Base-by-base conservation (phyloP, 2,329 filamentous ascomycete genomes). In the Stenocarpella maydis region DNA sequence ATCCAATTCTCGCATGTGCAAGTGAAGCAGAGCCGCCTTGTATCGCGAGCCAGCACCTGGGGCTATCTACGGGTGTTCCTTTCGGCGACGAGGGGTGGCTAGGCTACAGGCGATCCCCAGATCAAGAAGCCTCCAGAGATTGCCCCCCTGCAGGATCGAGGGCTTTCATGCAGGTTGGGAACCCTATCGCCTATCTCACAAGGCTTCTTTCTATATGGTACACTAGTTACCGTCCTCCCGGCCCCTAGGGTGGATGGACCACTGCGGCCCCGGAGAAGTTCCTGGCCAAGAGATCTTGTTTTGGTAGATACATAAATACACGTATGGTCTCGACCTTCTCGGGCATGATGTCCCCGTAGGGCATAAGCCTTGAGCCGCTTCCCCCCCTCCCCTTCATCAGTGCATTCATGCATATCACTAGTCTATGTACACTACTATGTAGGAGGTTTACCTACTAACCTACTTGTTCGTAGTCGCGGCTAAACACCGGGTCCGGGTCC, bases 341-440 rank as follows among this genome's bases (percentile, higher is more conserved):
- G 55, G 55, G 55, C 31, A 60, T 21, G 10, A 45, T 61, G 55
- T 19, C 55, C 55, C 21, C 39, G 55, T 26, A 47, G 4, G 39
- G 55, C 39, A 61, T 45, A 45, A 28, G 26, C 37, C 7, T 61
- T 39, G 55, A 61, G 14, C 4, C n/a, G 24, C 24, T n/a, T 21
- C 54, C 37, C 55, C 14, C 31, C 31, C 31, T 8, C 31, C 31
- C 31, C 4, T 31, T 8, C 4, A 4, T 8, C 31, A 31, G 24
- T 45, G 5, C 24, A n/a, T 6, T 21, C 2, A 31, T 17, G 8
- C 8, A 15, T 19, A 19, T 26, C 9, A 31, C 24, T 31, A n/a
- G n/a, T n/a, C n/a, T n/a, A n/a, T n/a, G n/a, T n/a, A n/a, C n/a
- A n/a, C n/a, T n/a, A n/a, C n/a, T n/a, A n/a, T n/a, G n/a, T n/a